Evolutionary conservation across 2,329 filamentous ascomycete species (phyloP).

Genomic region (Metarhizium robertsii): DNA sequence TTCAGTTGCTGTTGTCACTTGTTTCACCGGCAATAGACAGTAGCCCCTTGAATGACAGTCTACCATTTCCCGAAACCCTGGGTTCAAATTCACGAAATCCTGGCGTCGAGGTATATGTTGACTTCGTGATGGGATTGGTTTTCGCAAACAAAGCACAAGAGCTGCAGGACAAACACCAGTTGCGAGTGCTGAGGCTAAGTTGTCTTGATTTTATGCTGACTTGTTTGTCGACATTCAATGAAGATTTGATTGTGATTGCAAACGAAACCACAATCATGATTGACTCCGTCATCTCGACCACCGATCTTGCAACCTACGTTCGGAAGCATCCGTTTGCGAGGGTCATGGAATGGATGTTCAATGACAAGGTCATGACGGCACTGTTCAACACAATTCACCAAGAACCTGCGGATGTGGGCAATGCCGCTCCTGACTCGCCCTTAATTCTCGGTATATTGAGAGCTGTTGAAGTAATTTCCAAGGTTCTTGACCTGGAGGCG

Average conservation of each 20-base stretch:
- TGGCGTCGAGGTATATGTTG: slow-evolving; percentile 86
- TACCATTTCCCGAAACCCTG: slow-evolving; percentile 82
- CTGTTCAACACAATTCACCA: slow-evolving; percentile 75
- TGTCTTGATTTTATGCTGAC: slow-evolving; percentile 77
- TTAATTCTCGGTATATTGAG: slow-evolving; percentile 69
- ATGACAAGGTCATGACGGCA: slow-evolving; percentile 73
- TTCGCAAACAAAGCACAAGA: slow-evolving; percentile 61
- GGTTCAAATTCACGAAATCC: slow-evolving; percentile 66
- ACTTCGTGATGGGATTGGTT: slow-evolving; percentile 77
- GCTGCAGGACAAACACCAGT: slow-evolving; percentile 56
- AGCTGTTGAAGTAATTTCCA: slow-evolving; percentile 74
- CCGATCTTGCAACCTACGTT: slow-evolving; percentile 70
- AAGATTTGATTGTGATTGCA: slow-evolving; percentile 78
- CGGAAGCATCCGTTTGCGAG: slow-evolving; percentile 85
- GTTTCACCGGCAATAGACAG: slow-evolving; percentile 55
- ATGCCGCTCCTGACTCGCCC: slow-evolving; percentile 67
- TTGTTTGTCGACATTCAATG: slow-evolving; percentile 83
- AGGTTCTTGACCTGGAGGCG: slow-evolving; percentile 76
- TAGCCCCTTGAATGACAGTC: slow-evolving; percentile 56
- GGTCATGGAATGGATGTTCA: slow-evolving; percentile 98
- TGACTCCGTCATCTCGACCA: slow-evolving; percentile 64
- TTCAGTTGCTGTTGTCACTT: slow-evolving; percentile 65
- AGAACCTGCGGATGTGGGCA: slow-evolving; percentile 61
- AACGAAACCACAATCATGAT: slow-evolving; percentile 69
- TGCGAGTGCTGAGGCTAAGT: slow-evolving; percentile 63